Percentiles rank a stretch among this genome's conserved stretches.
Evolutionary conservation across 2,329 filamentous ascomycete species (phyloP).

Genomic region (Teratosphaeria zuluensis): DNA sequence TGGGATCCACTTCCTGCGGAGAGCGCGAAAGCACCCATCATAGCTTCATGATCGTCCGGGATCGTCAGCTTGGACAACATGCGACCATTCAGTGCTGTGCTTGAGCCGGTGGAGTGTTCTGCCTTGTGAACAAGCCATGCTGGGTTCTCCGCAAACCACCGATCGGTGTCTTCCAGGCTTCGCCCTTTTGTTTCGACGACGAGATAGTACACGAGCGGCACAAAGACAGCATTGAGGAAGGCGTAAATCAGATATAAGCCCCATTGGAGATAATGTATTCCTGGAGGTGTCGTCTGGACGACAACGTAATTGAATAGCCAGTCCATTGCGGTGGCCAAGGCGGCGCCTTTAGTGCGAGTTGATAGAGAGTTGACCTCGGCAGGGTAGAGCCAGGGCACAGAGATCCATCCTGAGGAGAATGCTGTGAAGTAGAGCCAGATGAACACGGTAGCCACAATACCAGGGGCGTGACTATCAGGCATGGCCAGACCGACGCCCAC

Average conservation of each 20-base stretch:
- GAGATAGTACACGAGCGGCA: conserved; percentile 49
- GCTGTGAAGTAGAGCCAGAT: conserved; percentile 62
- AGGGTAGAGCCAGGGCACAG: conserved; percentile 16
- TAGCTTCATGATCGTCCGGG: conserved; percentile 11
- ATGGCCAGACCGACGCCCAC: conserved; percentile 26
- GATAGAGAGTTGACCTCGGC: conserved; percentile 39
- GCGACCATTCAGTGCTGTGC: background rate
- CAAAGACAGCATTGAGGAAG: conserved; percentile 28
- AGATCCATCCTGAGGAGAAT: conserved; percentile 47
- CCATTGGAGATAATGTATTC: conserved; percentile 18
- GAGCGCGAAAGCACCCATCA: conserved; percentile 12
- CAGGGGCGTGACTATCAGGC: conserved; percentile 19
- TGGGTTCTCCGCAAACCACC: conserved; percentile 11
- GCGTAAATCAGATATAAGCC: conserved; percentile 20
- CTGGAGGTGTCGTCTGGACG: conserved; percentile 16
- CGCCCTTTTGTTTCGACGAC: conserved; percentile 33
- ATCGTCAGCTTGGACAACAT: conserved; percentile 2
- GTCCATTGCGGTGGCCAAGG: conserved; percentile 37
- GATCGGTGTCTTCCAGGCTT: conserved; percentile 15
- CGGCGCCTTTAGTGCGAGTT: conserved; percentile 46
- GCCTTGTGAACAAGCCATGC: conserved; percentile 14
- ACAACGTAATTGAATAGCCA: conserved; percentile 38
- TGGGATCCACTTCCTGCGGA: background rate
- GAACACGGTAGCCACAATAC: conserved; percentile 46
- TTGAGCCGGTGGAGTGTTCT: conserved; percentile 3